Evolutionary conservation across 1,284 basidiomycete genomes (phyloP).

Genomic region (Cystobasidium slooffiae): DNA sequence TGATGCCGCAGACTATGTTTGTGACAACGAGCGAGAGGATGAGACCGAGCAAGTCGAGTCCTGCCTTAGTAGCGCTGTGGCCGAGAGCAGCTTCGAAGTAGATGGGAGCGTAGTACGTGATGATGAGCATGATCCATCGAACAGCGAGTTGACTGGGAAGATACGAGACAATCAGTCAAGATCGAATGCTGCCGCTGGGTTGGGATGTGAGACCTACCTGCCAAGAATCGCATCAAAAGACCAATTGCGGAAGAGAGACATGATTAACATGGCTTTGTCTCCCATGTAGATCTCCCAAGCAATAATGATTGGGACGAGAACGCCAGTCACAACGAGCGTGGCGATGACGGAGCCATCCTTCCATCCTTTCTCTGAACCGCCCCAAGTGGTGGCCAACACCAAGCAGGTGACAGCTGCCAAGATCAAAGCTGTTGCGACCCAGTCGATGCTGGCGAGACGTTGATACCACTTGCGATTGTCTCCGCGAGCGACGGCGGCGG

Average conservation of each 20-base stretch:
- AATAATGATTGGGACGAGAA: conserved; percentile 47
- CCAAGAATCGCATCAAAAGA: conserved; percentile 52
- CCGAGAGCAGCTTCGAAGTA: conserved; percentile 52
- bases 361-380: conserved; percentile 56
- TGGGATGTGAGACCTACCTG: conserved; percentile 11
- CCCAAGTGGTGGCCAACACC: conserved; percentile 54
- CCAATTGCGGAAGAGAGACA: conserved; percentile 50
- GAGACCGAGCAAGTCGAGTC: conserved; percentile 53
- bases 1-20: conserved; percentile 51
- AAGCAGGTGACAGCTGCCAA: conserved; percentile 54
- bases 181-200: neutral
- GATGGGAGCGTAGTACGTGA: conserved; percentile 44
- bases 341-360: conserved; percentile 56
- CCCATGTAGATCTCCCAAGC: conserved; percentile 51
- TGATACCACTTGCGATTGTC: conserved; percentile 35
- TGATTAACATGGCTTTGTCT: conserved; percentile 54
- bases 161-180: conserved; percentile 6
- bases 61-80: conserved; percentile 51
- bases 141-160: conserved; percentile 41
- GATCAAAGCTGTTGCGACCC: conserved; percentile 52
- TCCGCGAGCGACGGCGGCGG: conserved; percentile 35
- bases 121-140: conserved; percentile 47
- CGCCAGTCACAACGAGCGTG: conserved; percentile 52
- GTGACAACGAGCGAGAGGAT: conserved; percentile 51
- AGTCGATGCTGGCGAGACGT: conserved; percentile 53